Evolutionary conservation across 148 eudicot genomes (phyloP).

Genomic region (Amaranthus palmeri): DNA sequence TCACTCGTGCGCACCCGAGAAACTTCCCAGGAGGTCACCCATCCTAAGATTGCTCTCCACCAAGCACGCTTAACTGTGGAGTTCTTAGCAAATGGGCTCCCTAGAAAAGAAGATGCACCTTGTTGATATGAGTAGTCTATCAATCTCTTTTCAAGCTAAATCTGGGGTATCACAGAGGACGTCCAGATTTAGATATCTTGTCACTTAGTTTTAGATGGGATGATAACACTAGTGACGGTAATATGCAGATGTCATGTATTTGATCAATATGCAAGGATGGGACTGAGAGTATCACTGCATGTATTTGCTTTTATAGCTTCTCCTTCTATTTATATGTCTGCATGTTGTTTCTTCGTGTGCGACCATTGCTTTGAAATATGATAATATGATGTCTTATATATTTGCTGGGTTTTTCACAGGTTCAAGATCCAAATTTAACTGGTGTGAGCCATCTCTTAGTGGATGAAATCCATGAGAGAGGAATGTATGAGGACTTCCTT

Average conservation of each 20-base stretch:
- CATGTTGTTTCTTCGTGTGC: conserved; percentile 1
- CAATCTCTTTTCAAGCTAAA: no score
- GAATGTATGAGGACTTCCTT: conserved; percentile 96
- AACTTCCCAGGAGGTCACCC: no score
- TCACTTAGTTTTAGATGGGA: neutral
- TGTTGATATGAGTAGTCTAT: no score
- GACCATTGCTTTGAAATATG: neutral
- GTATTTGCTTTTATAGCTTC: neutral
- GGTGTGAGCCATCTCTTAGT: conserved; percentile 93
- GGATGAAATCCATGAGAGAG: conserved; percentile 99
- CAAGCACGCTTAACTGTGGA: no score
- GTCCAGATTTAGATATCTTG: neutral
- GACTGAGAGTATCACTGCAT: neutral
- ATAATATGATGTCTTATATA: neutral
- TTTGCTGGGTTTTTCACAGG: conserved; percentile 38
- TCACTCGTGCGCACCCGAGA: no score
- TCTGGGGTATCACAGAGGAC: no score
- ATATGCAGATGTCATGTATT: neutral
- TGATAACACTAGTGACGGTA: neutral
- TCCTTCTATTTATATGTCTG: neutral
- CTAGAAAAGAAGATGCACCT: no score
- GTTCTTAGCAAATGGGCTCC: no score
- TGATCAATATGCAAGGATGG: neutral
- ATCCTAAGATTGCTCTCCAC: no score
- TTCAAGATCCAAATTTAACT: conserved; percentile 72